Evolutionary conservation across 441 rosid genomes (phyloP).

Genomic region (Populus hybrid): DNA sequence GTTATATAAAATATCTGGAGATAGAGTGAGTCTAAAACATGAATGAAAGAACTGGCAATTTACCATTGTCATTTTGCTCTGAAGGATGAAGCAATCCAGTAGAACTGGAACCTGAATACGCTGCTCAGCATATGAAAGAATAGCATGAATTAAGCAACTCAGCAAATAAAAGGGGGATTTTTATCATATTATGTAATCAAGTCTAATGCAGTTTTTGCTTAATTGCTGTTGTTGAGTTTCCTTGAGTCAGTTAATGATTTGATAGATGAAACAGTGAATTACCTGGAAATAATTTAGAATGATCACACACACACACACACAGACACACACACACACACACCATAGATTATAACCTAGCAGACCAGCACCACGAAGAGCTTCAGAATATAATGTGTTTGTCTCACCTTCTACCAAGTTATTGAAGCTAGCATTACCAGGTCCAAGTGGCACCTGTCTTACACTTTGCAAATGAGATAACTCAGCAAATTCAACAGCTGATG

Average conservation of each 20-base stretch:
- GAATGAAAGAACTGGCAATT: neutral
- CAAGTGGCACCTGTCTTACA: neutral
- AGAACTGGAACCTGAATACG: neutral
- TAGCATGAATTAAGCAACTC: neutral
- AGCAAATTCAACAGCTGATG: slow-evolving; percentile 22
- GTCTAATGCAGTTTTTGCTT: neutral
- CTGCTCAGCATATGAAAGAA: neutral
- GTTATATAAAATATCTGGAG: neutral
- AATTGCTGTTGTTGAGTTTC: neutral
- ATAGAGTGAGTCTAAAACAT: neutral
- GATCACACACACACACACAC: neutral
- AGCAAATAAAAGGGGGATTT: neutral
- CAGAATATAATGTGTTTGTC: neutral
- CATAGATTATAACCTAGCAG: neutral
- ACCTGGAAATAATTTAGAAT: neutral
- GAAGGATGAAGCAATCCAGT: neutral
- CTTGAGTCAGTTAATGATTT: neutral
- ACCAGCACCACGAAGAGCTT: neutral
- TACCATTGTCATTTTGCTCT: neutral
- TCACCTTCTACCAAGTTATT: slow-evolving; percentile 29
- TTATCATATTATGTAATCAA: neutral
- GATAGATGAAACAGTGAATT: neutral
- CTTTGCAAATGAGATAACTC: slow-evolving; percentile 19
- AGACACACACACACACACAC: neutral
- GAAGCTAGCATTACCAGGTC: slow-evolving; percentile 13